phyloP scores from a whole-genome alignment of 495 filamentous ascomycete genomes.

The Xylaria venustula region DNA sequence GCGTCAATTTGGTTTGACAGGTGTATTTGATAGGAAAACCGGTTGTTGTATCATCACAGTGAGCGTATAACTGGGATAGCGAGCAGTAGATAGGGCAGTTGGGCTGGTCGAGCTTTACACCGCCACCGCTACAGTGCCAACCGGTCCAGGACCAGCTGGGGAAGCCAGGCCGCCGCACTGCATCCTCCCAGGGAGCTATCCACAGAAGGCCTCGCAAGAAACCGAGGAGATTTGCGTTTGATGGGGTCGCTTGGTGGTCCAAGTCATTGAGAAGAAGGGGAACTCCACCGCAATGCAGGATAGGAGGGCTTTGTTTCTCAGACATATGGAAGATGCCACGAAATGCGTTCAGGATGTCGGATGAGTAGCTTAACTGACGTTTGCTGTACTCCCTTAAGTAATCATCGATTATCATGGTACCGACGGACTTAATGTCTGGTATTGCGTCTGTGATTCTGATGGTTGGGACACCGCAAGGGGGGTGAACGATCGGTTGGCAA shows the following conservation, averaged over 20 bases:
- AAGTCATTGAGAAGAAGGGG: not conserved
- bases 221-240: not conserved
- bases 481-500: not conserved
- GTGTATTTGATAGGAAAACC: not conserved
- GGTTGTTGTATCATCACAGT: not conserved
- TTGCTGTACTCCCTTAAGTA: not conserved
- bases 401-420: not conserved
- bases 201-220: constrained; percentile 1
- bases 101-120: not conserved
- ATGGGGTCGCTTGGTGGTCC: not conserved
- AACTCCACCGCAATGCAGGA: not conserved
- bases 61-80: not conserved
- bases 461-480: not conserved
- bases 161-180: not conserved
- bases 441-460: not conserved
- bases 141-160: constrained; percentile 8
- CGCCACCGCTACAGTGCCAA: not conserved
- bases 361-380: not conserved
- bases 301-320: not conserved
- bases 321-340: not conserved
- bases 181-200: not conserved
- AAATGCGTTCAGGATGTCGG: not conserved
- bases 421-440: not conserved
- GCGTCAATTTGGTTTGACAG: too few species aligned
- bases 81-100: not conserved